Base-by-base conservation (phyloP, 2,329 filamentous ascomycete genomes). In the Lecanosticta acicola region DNA sequence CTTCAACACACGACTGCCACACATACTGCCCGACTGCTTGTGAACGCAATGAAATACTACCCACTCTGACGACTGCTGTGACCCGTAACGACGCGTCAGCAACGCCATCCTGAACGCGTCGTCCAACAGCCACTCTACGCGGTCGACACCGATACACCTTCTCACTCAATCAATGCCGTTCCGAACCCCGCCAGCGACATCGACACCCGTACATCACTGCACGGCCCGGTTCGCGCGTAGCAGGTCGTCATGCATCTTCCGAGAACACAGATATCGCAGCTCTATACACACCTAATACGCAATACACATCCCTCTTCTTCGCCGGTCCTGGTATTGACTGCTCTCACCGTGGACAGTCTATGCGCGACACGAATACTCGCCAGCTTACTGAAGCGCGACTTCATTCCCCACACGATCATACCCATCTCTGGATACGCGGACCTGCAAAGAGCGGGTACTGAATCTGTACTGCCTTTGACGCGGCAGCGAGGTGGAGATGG, bases 371-470 rank as follows among this genome's bases (percentile, higher is more conserved):
- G 90, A 51, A 96, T 98, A 50, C 80, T 98, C 39, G 94, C 91
- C 2, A 79, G 85, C 41, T 77, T 98, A n/a, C 76, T 98, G 50
- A 96, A 94, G 70, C 85, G 91, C 75, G 93, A 98, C 73, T 97
- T 94, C 65, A 94, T 98, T 58, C 87, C 85, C 11, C 91, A 97
- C 72, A 97, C 96, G 70, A 95, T 97, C 62, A 87, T 96, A 61
- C 93, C 93, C 1, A 84, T 98, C 44, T 81, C 87, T 16, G 93
- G 93, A 45, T 97, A 96, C 80, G 83, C 81, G 55, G 93, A 97
- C 66, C 79, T 98, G 38, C 78, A 87, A 62, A 83, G 81, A 57
- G 84, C 84, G 17, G 90, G 90, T 37, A 78, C 80, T 61, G 82
- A 90, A 55, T 75, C 94, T 36, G 85, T 96, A 33, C 77, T 75